phyloP scores from a whole-genome alignment of 768 basidiomycete genomes.

The Crucibulum laeve region DNA sequence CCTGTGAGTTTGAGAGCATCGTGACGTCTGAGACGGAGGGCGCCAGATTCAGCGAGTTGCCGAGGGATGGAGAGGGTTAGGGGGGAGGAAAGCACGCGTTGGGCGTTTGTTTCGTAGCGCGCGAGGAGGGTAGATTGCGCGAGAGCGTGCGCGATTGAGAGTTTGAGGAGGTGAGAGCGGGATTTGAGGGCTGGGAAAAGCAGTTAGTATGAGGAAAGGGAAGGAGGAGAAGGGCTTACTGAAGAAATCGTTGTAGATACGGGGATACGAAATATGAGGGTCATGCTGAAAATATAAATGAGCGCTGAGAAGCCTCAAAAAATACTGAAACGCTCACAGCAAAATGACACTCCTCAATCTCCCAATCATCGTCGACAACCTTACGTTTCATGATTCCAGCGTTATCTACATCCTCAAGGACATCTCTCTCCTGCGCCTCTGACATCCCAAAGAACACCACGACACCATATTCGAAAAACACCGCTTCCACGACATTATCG shows the following conservation, averaged over 20 bases:
- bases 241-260: conserved; percentile 96
- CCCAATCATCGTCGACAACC: conserved; percentile 72
- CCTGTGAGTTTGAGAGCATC: conserved; percentile 89
- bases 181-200: conserved; percentile 74
- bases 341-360: conserved; percentile 91
- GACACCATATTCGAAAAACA: conserved; percentile 88
- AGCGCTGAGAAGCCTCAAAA: neutral
- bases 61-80: conserved; percentile 77
- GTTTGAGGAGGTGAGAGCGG: conserved; percentile 82
- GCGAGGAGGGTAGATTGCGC: conserved; percentile 93
- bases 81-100: conserved; percentile 73
- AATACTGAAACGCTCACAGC: conserved; percentile 43
- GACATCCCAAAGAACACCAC: conserved; percentile 87
- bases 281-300: conserved; percentile 58
- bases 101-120: conserved; percentile 77
- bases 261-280: conserved; percentile 74
- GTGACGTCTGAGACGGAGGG: conserved; percentile 67
- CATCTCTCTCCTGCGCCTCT: conserved; percentile 73
- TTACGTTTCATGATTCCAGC: conserved; percentile 66
- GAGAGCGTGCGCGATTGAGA: conserved; percentile 92
- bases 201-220: conserved; percentile 1
- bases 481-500: conserved; percentile 63
- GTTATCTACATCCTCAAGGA: conserved; percentile 77
- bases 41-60: conserved; percentile 76
- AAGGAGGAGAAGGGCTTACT: conserved; percentile 45